A percentile compares a stretch with the other conserved stretches of the same genome.
phyloP scores from a whole-genome alignment of 108 stramenopile genomes.

The Cyclotella sp. region DNA sequence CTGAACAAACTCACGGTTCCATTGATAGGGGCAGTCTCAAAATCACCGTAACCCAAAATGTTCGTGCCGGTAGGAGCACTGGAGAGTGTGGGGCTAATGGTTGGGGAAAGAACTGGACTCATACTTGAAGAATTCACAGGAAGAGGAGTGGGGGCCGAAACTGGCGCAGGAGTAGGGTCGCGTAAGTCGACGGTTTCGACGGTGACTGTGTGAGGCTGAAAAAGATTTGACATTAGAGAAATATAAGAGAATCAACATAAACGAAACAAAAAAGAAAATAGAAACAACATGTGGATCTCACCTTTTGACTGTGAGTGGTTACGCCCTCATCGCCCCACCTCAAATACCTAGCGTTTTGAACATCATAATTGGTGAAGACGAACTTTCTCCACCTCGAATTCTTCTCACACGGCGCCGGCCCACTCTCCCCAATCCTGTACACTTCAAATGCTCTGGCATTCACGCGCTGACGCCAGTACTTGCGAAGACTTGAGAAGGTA shows the following conservation, averaged over 20 bases:
- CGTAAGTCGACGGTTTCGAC: constrained; percentile 38
- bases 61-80: background rate
- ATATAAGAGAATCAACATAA: too few relatives aligned
- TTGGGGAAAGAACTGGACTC: background rate
- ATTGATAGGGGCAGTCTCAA: constrained; percentile 3
- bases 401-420: constrained; percentile 43
- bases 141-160: background rate
- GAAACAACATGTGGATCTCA: too few relatives aligned
- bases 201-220: constrained; percentile 22
- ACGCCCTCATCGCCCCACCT: constrained; percentile 38
- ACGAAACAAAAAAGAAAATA: too few relatives aligned
- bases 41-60: constrained; percentile 12
- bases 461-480: constrained; percentile 45
- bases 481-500: constrained; percentile 31
- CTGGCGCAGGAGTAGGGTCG: background rate
- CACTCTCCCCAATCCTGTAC: constrained; percentile 47
- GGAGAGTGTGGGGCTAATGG: background rate
- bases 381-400: constrained; percentile 47
- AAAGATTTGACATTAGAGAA: background rate
- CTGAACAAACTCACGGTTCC: background rate
- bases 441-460: constrained; percentile 42
- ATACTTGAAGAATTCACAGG: background rate
- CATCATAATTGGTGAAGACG: constrained; percentile 49
- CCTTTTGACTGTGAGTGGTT: constrained; percentile 31
- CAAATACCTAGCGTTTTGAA: constrained; percentile 39